These are phyloP conservation scores for Echium plantagineum DNA, from an alignment of 257 asterid species.

Conservation along the genomic window DNA sequence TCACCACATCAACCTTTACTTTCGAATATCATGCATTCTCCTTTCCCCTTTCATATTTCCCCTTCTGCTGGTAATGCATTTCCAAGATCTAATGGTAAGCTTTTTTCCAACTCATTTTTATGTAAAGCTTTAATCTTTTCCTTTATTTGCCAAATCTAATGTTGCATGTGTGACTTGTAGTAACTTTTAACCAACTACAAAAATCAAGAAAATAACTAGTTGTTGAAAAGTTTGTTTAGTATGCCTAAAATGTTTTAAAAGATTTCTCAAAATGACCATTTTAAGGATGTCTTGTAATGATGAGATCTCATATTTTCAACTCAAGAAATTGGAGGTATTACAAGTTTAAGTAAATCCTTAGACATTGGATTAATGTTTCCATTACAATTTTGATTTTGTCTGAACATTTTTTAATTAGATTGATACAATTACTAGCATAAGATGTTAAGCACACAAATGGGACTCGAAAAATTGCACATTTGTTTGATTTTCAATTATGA, in stretches of 20 bases:
- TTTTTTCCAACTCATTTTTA: not conserved
- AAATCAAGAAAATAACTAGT: not conserved
- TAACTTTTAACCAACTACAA: not conserved
- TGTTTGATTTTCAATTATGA: not conserved
- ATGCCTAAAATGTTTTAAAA: not conserved
- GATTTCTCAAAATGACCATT: slow-evolving; percentile 8
- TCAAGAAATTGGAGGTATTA: too few species aligned
- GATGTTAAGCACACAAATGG: too few species aligned
- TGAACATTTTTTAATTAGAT: too few species aligned
- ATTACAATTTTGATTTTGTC: too few species aligned
- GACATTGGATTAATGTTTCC: too few species aligned
- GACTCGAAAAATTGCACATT: not conserved
- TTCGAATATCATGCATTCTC: slow-evolving; percentile 36
- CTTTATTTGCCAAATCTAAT: not conserved
- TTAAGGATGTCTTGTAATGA: not conserved
- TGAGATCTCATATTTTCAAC: too few species aligned
- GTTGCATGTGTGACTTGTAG: not conserved
- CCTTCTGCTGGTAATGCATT: slow-evolving; percentile 23
- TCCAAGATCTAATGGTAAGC: slow-evolving; percentile 40
- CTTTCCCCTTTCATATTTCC: slow-evolving; percentile 26
- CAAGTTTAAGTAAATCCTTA: too few species aligned
- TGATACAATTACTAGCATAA: too few species aligned
- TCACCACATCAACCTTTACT: slow-evolving; percentile 28
- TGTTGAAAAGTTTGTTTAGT: not conserved
- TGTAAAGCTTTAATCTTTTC: not conserved